Evolutionary conservation across 2,329 filamentous ascomycete genomes (phyloP).

Genomic region (Geosmithia flava): DNA sequence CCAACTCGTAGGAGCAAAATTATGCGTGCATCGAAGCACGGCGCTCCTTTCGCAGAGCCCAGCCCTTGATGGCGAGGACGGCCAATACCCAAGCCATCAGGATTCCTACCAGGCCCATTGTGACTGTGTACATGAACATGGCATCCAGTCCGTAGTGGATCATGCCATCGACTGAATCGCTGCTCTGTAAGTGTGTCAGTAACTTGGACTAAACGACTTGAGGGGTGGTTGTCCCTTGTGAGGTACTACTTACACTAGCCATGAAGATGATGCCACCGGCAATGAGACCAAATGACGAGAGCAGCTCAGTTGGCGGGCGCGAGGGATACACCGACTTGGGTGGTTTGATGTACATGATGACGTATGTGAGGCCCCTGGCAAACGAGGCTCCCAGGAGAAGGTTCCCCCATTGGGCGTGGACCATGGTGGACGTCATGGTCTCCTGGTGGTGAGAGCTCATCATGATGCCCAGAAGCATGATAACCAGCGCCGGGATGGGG

Average conservation of each 20-base stretch:
- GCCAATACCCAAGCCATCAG: conserved; percentile 78
- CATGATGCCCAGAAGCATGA: conserved; percentile 81
- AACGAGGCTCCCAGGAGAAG: conserved; percentile 72
- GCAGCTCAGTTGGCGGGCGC: conserved; percentile 80
- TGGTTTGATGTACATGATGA: conserved; percentile 67
- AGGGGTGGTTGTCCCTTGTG: conserved; percentile 2
- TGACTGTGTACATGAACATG: conserved; percentile 89
- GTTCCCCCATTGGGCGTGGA: conserved; percentile 89
- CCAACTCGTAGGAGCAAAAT: neutral
- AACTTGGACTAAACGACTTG: conserved; percentile 3
- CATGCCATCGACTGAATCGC: conserved; percentile 66
- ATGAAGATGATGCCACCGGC: conserved; percentile 86
- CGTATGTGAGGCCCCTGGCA: conserved; percentile 67
- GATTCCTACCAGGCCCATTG: conserved; percentile 70
- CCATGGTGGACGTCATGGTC: conserved; percentile 77
- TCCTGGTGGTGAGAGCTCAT: conserved; percentile 87
- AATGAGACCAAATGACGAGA: conserved; percentile 77
- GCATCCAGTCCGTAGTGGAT: conserved; percentile 67
- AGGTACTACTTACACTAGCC: conserved; percentile 54
- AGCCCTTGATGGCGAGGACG: conserved; percentile 74
- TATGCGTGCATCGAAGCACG: neutral
- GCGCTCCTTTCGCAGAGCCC: conserved; percentile 49
- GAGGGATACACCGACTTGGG: conserved; percentile 71
- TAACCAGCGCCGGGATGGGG: conserved; percentile 76
- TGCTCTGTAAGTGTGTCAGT: conserved; percentile 34